These are phyloP conservation scores for Sporisorium iseilematis-ciliati DNA, from an alignment of 1,284 basidiomycete genomes.

Conservation along the genomic window DNA sequence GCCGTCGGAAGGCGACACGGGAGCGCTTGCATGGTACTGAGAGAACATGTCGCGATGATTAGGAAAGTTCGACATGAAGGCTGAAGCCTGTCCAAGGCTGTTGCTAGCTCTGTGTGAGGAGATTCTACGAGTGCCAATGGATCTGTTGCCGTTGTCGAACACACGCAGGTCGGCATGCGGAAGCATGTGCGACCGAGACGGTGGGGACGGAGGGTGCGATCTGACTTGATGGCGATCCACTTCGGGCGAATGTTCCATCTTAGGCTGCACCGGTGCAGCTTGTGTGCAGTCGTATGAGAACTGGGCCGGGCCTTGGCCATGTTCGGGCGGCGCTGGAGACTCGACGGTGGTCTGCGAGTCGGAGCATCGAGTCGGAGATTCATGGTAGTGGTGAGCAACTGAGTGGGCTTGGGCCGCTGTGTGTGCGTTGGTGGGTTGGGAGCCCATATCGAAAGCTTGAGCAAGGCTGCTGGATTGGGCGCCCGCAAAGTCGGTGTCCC, in stretches of 20 bases:
- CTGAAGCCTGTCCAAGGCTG: slow-evolving; percentile 45
- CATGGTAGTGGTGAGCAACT: slow-evolving; percentile 8
- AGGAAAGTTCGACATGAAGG: slow-evolving; percentile 30
- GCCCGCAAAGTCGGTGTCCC: too few species aligned
- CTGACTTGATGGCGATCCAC: slow-evolving; percentile 18
- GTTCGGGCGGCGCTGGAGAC: neutral
- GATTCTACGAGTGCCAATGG: slow-evolving; percentile 17
- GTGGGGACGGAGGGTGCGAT: slow-evolving; percentile 40
- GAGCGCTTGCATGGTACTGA: slow-evolving; percentile 37
- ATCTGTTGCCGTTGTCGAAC: neutral
- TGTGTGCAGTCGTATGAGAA: slow-evolving; percentile 1
- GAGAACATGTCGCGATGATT: slow-evolving; percentile 13
- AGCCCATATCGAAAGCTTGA: slow-evolving; percentile 17
- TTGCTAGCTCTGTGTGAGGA: slow-evolving; percentile 42
- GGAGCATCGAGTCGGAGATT: slow-evolving; percentile 2
- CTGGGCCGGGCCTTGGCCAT: neutral
- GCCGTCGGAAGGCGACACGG: slow-evolving; percentile 42
- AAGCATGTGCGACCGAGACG: slow-evolving; percentile 14
- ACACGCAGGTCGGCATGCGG: slow-evolving; percentile 15
- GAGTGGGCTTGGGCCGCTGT: neutral
- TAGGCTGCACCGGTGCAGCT: slow-evolving; percentile 1
- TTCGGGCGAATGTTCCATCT: slow-evolving; percentile 14
- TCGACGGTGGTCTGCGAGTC: slow-evolving; percentile 15
- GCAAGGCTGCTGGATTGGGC: slow-evolving; percentile 8
- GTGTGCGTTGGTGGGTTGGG: slow-evolving; percentile 7